Evolutionary conservation across 106 monocot species (phyloP).

Genomic region (Hemerocallis citrina): DNA sequence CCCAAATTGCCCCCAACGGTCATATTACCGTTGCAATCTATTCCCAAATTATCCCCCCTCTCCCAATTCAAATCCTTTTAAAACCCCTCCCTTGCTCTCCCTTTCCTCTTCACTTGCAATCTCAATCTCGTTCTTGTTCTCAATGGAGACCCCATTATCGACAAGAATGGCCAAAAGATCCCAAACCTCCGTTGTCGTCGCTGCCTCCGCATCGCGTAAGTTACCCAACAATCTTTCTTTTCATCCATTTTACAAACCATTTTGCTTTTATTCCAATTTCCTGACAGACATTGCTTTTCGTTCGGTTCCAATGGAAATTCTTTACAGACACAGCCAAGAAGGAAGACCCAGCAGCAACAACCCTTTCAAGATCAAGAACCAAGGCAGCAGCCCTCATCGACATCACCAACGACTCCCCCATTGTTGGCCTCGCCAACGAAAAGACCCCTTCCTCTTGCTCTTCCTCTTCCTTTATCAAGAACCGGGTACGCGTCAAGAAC

Average conservation of each 20-base stretch:
- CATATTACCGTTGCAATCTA: constrained; percentile 32
- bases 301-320: background rate
- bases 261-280: background rate
- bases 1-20: constrained; percentile 21
- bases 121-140: background rate
- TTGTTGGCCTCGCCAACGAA: constrained; percentile 50
- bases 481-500: background rate
- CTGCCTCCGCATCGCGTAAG: constrained; percentile 33
- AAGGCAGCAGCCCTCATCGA: constrained; percentile 38
- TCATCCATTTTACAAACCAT: background rate
- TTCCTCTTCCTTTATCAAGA: constrained; percentile 19
- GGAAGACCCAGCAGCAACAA: constrained; percentile 14
- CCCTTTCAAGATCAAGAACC: constrained; percentile 23
- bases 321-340: constrained; percentile 35
- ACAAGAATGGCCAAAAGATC: constrained; percentile 37
- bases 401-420: constrained; percentile 88
- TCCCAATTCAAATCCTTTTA: constrained; percentile 19
- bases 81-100: background rate
- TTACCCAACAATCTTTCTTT: too few relatives aligned
- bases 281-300: background rate
- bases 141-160: constrained; percentile 72
- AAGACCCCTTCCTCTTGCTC: constrained; percentile 23
- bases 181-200: constrained; percentile 18
- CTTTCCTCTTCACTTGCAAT: background rate
- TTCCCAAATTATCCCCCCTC: background rate